Percentiles rank a stretch among this genome's conserved stretches.
phyloP scores from a whole-genome alignment of 2,329 filamentous ascomycete genomes.

The Mariannaea elegans region DNA sequence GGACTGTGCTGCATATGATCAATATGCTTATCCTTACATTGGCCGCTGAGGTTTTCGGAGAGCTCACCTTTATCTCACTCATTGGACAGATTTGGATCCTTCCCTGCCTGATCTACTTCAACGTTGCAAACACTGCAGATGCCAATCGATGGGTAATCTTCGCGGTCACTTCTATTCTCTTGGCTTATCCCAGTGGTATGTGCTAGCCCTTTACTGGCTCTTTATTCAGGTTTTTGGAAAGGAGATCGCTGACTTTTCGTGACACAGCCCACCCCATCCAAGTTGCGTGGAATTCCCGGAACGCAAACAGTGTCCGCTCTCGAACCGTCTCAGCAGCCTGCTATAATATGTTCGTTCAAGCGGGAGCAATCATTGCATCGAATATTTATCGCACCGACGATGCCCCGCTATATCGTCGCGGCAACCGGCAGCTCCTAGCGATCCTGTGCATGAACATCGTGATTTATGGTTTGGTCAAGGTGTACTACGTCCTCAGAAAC shows the following conservation, averaged over 20 bases:
- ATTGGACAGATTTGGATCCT: slow-evolving; percentile 25
- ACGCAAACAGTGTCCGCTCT: slow-evolving; percentile 66
- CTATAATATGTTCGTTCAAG: slow-evolving; percentile 59
- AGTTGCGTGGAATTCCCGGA: slow-evolving; percentile 51
- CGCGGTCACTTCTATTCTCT: slow-evolving; percentile 15
- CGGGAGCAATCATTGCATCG: slow-evolving; percentile 42
- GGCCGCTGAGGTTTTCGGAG: slow-evolving; percentile 47
- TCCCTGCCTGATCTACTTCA: slow-evolving; percentile 21
- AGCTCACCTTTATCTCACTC: slow-evolving; percentile 42
- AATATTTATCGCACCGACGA: slow-evolving; percentile 54
- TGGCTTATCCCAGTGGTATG: slow-evolving; percentile 20
- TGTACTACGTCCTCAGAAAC: slow-evolving; percentile 62
- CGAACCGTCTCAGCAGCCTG: slow-evolving; percentile 65
- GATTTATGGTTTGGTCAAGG: slow-evolving; percentile 57
- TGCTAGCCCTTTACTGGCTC: background rate
- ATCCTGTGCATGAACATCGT: slow-evolving; percentile 58
- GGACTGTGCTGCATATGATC: slow-evolving; percentile 56
- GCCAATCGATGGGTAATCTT: slow-evolving; percentile 18
- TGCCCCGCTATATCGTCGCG: slow-evolving; percentile 45
- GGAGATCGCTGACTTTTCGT: background rate
- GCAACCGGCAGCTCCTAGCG: slow-evolving; percentile 59
- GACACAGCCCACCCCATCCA: slow-evolving; percentile 15
- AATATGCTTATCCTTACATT: slow-evolving; percentile 34
- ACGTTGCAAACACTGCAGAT: slow-evolving; percentile 9
- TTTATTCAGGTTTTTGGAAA: background rate